A percentile compares a stretch with the other conserved stretches of the same genome.
Conservation (phyloP, 192 early-diverging fungal species). For the Coemansia sp. region DNA sequence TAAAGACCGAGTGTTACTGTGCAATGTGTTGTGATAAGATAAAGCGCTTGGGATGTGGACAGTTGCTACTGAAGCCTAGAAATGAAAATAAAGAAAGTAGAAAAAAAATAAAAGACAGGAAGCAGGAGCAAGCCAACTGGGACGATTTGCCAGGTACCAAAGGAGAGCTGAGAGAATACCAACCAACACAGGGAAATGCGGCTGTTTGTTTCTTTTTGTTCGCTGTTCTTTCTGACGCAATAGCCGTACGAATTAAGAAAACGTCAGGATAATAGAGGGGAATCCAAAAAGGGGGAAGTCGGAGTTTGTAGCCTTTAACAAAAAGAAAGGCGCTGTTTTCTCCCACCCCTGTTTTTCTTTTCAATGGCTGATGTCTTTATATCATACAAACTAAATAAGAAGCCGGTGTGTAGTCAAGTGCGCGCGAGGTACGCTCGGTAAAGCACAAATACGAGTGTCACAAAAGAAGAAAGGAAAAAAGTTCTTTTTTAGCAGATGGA, state of each 20-base stretch:
- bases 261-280: slow-evolving; percentile 2
- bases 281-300: not conserved
- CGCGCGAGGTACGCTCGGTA: too few relatives aligned
- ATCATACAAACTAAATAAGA: too few relatives aligned
- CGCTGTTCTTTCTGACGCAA: not conserved
- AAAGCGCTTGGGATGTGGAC: not conserved
- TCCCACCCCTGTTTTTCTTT: not conserved
- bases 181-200: not conserved
- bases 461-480: not conserved
- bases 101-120: not conserved
- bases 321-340: not conserved
- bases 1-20: not conserved
- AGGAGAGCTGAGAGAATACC: not conserved
- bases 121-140: not conserved
- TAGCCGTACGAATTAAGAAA: not conserved
- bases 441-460: not conserved
- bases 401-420: too few relatives aligned
- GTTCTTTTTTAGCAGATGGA: not conserved
- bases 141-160: not conserved
- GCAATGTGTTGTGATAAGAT: not conserved
- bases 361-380: not conserved
- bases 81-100: not conserved
- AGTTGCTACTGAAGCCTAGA: not conserved
- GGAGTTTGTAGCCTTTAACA: not conserved
- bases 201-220: not conserved